These are phyloP conservation scores for Barnettozyma vustinii DNA, from an alignment of 805 yeast genomes.

Conservation along the genomic window DNA sequence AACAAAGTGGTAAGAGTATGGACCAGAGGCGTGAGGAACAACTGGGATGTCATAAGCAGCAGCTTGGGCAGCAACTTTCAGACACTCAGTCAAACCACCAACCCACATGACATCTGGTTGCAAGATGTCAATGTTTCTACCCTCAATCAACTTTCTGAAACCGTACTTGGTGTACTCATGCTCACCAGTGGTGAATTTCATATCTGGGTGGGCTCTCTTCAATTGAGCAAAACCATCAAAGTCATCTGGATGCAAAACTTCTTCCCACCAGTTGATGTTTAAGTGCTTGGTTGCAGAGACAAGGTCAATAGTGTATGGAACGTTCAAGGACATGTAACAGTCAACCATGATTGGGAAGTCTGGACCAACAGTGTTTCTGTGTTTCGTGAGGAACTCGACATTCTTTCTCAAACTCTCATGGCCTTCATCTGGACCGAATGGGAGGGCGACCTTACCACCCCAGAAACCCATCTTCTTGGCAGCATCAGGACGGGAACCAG, in stretches of 20 bases:
- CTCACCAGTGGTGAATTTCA: slow-evolving; percentile 19
- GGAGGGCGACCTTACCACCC: background rate
- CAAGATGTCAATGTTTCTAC: slow-evolving; percentile 41
- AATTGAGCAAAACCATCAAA: slow-evolving; percentile 41
- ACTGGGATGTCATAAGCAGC: slow-evolving; percentile 41
- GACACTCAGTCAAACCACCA: slow-evolving; percentile 40
- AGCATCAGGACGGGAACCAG: background rate
- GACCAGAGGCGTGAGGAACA: slow-evolving; percentile 51
- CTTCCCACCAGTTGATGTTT: slow-evolving; percentile 49
- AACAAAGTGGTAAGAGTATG: slow-evolving; percentile 46
- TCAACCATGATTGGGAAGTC: slow-evolving; percentile 51
- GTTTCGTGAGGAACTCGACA: background rate
- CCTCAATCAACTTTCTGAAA: slow-evolving; percentile 45
- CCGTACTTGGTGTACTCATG: slow-evolving; percentile 48
- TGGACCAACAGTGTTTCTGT: slow-evolving; percentile 41
- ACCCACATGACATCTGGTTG: slow-evolving; percentile 54
- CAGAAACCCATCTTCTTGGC: background rate
- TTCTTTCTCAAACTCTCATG: background rate
- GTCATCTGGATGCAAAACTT: slow-evolving; percentile 47
- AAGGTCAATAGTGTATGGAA: slow-evolving; percentile 41
- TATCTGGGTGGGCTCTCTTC: slow-evolving; percentile 41
- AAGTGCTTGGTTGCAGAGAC: slow-evolving; percentile 23
- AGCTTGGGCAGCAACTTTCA: background rate
- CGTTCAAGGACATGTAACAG: slow-evolving; percentile 47
- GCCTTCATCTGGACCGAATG: background rate